A percentile compares a stretch with the other conserved stretches of the same genome.
Evolutionary conservation across 179 eudicot genomes (phyloP).

Genomic region (Corrigiola litoralis): DNA sequence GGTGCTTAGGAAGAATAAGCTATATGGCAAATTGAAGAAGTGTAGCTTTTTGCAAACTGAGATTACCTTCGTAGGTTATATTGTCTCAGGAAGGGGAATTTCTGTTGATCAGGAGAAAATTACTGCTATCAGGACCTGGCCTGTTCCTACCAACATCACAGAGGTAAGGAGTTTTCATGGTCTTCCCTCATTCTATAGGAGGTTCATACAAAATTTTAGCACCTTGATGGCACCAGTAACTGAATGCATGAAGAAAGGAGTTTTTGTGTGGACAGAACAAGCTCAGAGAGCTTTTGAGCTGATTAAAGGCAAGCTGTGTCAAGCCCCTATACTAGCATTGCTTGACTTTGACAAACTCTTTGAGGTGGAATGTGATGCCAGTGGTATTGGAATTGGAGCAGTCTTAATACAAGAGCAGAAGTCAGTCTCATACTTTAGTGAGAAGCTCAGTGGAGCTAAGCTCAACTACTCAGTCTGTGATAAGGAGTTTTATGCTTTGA

Average conservation of each 20-base stretch:
- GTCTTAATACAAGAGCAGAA: background rate
- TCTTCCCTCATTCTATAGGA: background rate
- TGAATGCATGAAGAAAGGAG: background rate
- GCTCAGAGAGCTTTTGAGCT: background rate
- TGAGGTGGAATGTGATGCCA: no score
- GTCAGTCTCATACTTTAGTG: no score
- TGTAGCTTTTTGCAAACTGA: background rate
- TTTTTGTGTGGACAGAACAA: background rate
- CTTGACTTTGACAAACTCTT: background rate
- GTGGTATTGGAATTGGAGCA: no score
- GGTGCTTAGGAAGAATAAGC: background rate
- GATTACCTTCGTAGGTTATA: background rate
- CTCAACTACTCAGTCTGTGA: no score
- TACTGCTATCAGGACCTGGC: background rate
- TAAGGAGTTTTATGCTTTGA: no score
- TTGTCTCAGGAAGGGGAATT: background rate
- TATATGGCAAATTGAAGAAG: constrained; percentile 2
- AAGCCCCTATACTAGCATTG: background rate
- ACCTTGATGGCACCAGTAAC: background rate
- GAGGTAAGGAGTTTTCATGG: background rate
- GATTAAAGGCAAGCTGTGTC: background rate
- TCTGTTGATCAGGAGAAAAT: background rate
- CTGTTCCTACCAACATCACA: background rate
- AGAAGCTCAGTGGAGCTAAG: no score
- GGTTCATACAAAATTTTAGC: background rate